These are phyloP conservation scores for Leccinum proliferum DNA, from an alignment of 1,284 basidiomycete species.

Conservation along the genomic window DNA sequence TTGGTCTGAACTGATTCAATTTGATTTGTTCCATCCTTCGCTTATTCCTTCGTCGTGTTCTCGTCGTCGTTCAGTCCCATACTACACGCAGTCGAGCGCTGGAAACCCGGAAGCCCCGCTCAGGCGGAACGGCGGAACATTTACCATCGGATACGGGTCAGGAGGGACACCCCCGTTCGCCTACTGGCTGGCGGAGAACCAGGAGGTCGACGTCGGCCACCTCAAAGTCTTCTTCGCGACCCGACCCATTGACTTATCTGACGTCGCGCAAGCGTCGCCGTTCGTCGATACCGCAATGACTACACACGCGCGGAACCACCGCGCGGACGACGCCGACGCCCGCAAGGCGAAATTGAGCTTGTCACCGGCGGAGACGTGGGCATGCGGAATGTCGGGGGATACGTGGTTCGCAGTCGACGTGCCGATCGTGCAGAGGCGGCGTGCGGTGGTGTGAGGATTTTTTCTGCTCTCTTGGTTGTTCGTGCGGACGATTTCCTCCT, in stretches of 20 bases:
- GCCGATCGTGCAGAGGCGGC: slow-evolving; percentile 1
- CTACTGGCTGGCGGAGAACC: background rate
- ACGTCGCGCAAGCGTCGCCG: background rate
- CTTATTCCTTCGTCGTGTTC: background rate
- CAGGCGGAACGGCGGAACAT: background rate
- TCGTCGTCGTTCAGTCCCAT: slow-evolving; percentile 6
- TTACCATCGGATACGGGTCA: background rate
- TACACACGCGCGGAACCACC: background rate
- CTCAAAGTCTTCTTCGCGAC: slow-evolving; percentile 1
- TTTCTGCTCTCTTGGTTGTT: background rate
- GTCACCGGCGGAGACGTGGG: background rate
- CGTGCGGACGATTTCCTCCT: background rate
- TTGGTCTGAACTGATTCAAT: background rate
- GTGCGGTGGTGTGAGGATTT: background rate
- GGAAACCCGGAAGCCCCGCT: background rate
- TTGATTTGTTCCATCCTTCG: background rate
- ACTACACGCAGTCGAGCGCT: slow-evolving; percentile 9
- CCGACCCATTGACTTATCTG: background rate
- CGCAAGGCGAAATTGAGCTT: background rate
- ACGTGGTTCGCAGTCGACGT: background rate
- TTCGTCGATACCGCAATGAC: background rate
- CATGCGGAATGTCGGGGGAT: background rate
- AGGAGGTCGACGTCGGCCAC: background rate
- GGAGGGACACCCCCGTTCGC: background rate
- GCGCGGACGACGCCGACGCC: background rate